Evolutionary conservation across 352 stramenopile species (phyloP), one percentile per base, ranked within the genome.

Genomic region (Phytophthora vignae): DNA sequence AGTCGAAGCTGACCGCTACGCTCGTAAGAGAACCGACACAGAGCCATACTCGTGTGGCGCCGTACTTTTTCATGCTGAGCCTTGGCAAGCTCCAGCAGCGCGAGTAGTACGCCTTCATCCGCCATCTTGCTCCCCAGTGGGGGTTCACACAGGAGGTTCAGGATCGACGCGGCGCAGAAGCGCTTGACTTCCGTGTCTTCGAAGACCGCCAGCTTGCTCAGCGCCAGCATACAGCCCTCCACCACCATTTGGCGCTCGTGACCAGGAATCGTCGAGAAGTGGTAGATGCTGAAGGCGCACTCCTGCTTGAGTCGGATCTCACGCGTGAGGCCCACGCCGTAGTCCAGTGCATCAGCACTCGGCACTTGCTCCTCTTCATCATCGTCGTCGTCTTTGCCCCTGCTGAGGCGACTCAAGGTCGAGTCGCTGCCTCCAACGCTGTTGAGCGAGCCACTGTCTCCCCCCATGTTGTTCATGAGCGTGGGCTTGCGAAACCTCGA

Each of bases 21-120:
- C 22, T 93, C 87, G 64, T 95, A 94, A 6, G 88, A 94, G 48
- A 95, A 88, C n/a, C 88, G 85, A 46, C 88, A 95, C 6, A 95
- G 69, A 40, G 87, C 82, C 79, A 93, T 93, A 44, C 85, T 91
- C n/a, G 88, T 94, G 67, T 94, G 90, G 19, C 88, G 88, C 1
- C 88, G 82, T 22, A 95, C 82, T 67, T 95, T 87, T 73, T 94
- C 85, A 33, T 94, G 82, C 25, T 92, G 84, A 4, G 85, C 83
- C 64, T 95, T 94, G 9, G 87, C 87, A 3, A 96, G 81, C 42
- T 96, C 86, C 4, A 96, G 74, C 25, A 94, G 68, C 2, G 81
- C 85, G 7, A 91, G 55, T 14, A 96, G 60, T 5, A 92, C 85
- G 15, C 89, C 89, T 67, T 96, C 89, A 22, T 95, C 84, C 3